Evolutionary conservation across 2,329 filamentous ascomycete genomes (phyloP), one percentile per base, ranked within the genome.

Genomic region (Periconia sp.): DNA sequence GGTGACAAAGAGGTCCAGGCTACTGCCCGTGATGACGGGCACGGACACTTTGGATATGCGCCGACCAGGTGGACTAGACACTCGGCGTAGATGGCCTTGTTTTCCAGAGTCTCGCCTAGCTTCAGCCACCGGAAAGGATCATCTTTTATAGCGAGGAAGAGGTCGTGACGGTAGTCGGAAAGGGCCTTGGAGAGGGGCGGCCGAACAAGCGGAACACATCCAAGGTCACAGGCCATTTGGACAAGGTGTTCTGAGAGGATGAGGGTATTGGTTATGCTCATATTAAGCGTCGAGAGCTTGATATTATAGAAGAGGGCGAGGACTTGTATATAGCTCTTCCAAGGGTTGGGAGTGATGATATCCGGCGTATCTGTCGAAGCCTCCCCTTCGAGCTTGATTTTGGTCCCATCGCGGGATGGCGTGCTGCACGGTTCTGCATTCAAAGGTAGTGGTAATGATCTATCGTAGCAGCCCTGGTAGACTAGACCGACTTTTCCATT

Each of bases 61-160:
- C 33, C 71, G 1, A 65, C 61, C 8, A 76, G 50, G 54, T 77
- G 72, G 17, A 74, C 65, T 1, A 74, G 59, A 14, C 69, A 63
- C 47, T 76, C 74, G 6, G 66, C 67, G 56, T 71, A 76, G 13
- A 76, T 66, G 1, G 52, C 46, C 1, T 49, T 46, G 47, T 65
- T 67, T 27, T 71, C 46, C 2, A 76, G 56, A 1, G 59, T 41
- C 1, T 69, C 48, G 0, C 64, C 60, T n/a, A 76, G 53, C 1
- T 63, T 54, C 0, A 75, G 59, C 65, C 70, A 76, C 18, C 66
- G 64, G 7, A 62, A 49, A 0, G 74, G 65, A 18, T 72, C 65
- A n/a, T 47, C 31, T 2, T 61, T 65, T 33, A 76, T 73, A 11
- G 69, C 62, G 7, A 57, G 41, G 50, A 58, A 69, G 15, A 75